Evolutionary conservation across 495 filamentous ascomycete genomes (phyloP).

Genomic region (Xylaria scruposa): DNA sequence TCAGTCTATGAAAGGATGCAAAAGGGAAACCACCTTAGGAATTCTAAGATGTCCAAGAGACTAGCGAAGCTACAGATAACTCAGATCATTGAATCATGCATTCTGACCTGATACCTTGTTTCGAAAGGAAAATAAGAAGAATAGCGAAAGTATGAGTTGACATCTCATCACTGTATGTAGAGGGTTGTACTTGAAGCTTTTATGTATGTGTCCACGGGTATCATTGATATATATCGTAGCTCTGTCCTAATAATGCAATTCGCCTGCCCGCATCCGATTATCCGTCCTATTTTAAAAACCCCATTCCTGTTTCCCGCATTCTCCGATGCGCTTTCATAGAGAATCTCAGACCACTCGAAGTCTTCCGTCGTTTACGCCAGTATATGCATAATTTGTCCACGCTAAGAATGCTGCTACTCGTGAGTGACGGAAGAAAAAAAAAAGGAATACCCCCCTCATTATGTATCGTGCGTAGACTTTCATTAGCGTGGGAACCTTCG

Average conservation of each 20-base stretch:
- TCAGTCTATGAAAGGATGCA: neutral
- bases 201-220: neutral
- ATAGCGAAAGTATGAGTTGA: neutral
- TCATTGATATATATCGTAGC: neutral
- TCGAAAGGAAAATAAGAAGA: neutral
- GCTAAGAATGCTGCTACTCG: conserved; percentile 12
- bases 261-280: neutral
- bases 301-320: neutral
- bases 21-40: neutral
- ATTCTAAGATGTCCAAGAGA: neutral
- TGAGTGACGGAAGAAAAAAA: neutral
- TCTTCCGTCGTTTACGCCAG: conserved; percentile 9
- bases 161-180: neutral
- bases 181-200: neutral
- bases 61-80: neutral
- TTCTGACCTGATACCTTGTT: neutral
- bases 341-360: neutral
- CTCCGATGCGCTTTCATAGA: neutral
- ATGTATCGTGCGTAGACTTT: neutral
- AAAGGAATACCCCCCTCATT: neutral
- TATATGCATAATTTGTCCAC: conserved; percentile 21
- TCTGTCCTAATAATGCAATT: neutral
- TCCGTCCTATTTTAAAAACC: neutral
- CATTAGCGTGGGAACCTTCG: neutral
- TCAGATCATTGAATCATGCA: neutral